phyloP scores from a whole-genome alignment of 768 basidiomycete genomes.

The Pleurotus giganteus region DNA sequence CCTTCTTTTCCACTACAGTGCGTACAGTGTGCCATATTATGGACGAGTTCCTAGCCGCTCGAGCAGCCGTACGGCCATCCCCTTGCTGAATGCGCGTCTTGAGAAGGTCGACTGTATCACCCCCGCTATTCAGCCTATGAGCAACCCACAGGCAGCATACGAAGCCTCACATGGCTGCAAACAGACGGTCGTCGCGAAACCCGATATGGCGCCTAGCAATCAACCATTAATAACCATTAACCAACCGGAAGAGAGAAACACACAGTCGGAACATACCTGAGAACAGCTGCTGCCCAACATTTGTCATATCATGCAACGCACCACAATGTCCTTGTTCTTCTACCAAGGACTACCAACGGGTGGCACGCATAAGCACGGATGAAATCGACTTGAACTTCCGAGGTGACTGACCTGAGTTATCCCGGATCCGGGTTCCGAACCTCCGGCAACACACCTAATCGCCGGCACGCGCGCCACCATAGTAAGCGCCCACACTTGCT shows the following conservation, averaged over 20 bases:
- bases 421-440: not conserved
- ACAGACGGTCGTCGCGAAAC: conserved; percentile 69
- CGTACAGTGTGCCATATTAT: conserved; percentile 50
- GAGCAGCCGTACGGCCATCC: conserved; percentile 40
- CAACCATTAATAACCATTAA: not conserved
- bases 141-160: not conserved
- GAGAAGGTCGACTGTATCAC: conserved; percentile 70
- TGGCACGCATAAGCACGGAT: too few relatives aligned
- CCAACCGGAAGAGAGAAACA: not conserved
- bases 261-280: conserved; percentile 43
- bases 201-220: conserved; percentile 68
- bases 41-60: conserved; percentile 28
- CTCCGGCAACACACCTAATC: not conserved
- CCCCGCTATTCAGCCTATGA: not conserved
- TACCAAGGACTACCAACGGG: too few relatives aligned
- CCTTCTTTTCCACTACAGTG: conserved; percentile 60
- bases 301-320: conserved; percentile 55
- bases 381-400: too few relatives aligned
- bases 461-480: too few relatives aligned
- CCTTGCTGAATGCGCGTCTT: conserved; percentile 92
- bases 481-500: not conserved
- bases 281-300: conserved; percentile 65
- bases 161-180: conserved; percentile 69
- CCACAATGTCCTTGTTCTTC: not conserved
- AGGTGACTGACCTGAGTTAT: too few relatives aligned